Conservation (phyloP, 2,329 filamentous ascomycete species). For the Bipolaris oryzae region DNA sequence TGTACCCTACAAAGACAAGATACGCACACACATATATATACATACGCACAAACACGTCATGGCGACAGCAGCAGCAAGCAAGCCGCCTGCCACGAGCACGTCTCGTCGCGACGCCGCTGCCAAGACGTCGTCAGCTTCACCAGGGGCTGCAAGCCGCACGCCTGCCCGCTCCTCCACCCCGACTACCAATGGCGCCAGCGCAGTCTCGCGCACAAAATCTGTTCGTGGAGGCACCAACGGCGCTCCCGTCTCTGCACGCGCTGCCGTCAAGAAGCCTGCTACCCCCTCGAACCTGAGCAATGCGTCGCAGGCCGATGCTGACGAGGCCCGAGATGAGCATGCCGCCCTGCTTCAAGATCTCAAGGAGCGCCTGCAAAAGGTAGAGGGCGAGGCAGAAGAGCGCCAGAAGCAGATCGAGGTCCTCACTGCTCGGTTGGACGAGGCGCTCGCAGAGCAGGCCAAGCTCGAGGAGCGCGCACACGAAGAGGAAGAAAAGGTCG, state of each 20-base stretch:
- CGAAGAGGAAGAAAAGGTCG: conserved; percentile 82
- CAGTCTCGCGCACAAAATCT: conserved; percentile 40
- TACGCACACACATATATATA: no score
- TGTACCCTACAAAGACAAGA: conserved; percentile 11
- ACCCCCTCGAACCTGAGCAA: conserved; percentile 43
- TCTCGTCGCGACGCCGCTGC: conserved; percentile 31
- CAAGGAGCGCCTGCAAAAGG: conserved; percentile 79
- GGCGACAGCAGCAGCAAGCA: conserved; percentile 46
- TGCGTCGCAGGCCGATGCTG: conserved; percentile 47
- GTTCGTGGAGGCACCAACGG: conserved; percentile 41
- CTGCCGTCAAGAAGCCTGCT: conserved; percentile 46
- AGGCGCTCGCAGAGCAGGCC: conserved; percentile 79
- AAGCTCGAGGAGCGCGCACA: conserved; percentile 87
- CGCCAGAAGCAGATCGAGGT: conserved; percentile 84
- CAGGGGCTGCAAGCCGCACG: conserved; percentile 41
- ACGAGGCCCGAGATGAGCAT: conserved; percentile 79
- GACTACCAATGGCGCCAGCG: conserved; percentile 37
- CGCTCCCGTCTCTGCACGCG: conserved; percentile 48
- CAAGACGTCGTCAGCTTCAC: conserved; percentile 36
- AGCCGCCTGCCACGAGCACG: conserved; percentile 44
- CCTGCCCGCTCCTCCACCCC: conserved; percentile 39
- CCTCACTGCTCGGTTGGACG: conserved; percentile 83
- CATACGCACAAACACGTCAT: conserved; percentile 22
- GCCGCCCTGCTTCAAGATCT: conserved; percentile 81
- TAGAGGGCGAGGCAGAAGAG: conserved; percentile 77